Evolutionary conservation across 768 basidiomycete species (phyloP), one percentile per base, ranked within the genome.

Genomic region (Neoboletus brunneissimus): DNA sequence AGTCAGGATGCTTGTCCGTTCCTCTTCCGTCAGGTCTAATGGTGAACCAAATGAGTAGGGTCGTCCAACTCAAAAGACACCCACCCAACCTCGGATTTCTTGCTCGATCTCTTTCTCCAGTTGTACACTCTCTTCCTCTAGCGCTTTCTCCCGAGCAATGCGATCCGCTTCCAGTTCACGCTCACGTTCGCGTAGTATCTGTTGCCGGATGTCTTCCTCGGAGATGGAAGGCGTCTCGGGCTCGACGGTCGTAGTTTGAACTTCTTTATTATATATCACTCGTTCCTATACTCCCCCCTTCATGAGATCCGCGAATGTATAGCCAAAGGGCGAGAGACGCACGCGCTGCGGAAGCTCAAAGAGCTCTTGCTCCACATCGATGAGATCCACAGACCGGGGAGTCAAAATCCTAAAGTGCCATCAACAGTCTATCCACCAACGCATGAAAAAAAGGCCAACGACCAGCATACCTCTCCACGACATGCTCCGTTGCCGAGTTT

Each of bases 301-400:
- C 16, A 53, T 46, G 45, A 57, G 46, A 57, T 23, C 11, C 13
- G 20, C 12, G 15, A 16, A 49, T 23, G 16, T 8, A 31, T 0
- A 8, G 11, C 20, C 20, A 12, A 25, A 48, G 4, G 31, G 15
- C 43, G 13, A 40, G 25, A 35, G 25, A 64, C 76, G 46, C 53
- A 92, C 94, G 77, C 89, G 92, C 65, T 88, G 85, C 3, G 94
- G 94, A 12, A 94, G 75, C 64, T 95, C 94, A 62, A 92, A 96
- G 6, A 97, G 75, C 67, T 97, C 94, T 65, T 92, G 87, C 60
- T 94, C 90, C 18, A 91, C 80, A 61, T 96, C 91, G 48, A 96
- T 82, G n/a, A 94, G 79, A 66, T 92, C 91, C 42, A 85, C 76
- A 31, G 81, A 78, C 42, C 88, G 79, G 12, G 87, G 85, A 5